Evolutionary conservation across 129 eudicot genomes (phyloP), one percentile per base, ranked within the genome.

Genomic region (Helianthus tuberosus): DNA sequence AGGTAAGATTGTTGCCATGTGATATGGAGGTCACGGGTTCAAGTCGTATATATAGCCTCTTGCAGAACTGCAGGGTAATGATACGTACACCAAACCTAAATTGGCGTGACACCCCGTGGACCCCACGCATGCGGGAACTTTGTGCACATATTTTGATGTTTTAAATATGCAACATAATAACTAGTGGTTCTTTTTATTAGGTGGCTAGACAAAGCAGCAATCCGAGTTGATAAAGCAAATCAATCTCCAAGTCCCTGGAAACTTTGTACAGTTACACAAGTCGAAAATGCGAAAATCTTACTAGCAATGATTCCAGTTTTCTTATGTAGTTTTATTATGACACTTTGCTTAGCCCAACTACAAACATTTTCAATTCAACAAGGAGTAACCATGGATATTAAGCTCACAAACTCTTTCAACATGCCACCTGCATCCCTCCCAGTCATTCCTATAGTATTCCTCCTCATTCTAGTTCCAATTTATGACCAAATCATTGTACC

Each of bases 221-320:
- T 86, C 61, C 76, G 75, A 59, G 10, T 82, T 8, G 12, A 72
- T 36, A 57, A 71, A 15, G 11, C 17, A 0, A 68, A 32, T 61
- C 46, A 53, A 55, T 27, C 67, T 11, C 49, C 68, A 75, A 86
- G 41, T 64, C 81, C 96, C 32, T 84, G 91, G 91, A 89, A 89
- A 72, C 87, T 84, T 66, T 89, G 96, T 81, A 79, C 80, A 9
- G 91, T 89, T 14, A 89, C 91, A 14, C 96, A 89, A 89, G 96
- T 89, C 17, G 96, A 89, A 75, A 84, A 89, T 25, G 89, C 89
- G 1, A 89, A 89, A 72, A 86, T 86, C 73, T 16, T 89, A 32
- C 75, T 89, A 38, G 79, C 84, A 47, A 79, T 89, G 87, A 9
- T 84, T 48, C 91, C 96, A 32, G 50, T 89, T 44, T 86, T 89